A percentile compares a stretch with the other conserved stretches of the same genome.
Conservation (phyloP, 345 rosid species). For the Sapria himalayana region DNA sequence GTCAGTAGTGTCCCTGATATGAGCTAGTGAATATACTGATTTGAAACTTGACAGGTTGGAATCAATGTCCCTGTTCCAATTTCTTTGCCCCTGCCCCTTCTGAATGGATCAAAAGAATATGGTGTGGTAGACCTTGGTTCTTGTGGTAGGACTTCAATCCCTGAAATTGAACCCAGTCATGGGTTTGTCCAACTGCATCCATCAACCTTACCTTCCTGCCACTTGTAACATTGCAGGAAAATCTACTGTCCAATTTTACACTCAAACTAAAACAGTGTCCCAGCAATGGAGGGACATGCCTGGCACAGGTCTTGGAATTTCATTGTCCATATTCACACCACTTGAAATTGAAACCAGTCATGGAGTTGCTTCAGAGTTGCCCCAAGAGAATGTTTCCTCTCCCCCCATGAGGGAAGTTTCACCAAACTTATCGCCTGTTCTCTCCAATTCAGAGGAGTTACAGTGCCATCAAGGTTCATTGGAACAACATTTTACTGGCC, state of each 20-base stretch:
- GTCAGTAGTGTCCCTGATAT: constrained; percentile 2
- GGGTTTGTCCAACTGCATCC: constrained; percentile 2
- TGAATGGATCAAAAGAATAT: constrained; percentile 12
- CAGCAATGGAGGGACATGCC: constrained; percentile 23
- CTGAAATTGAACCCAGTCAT: neutral
- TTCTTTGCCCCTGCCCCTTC: constrained; percentile 11
- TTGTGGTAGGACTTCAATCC: constrained; percentile 13
- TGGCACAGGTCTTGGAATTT: constrained; percentile 6
- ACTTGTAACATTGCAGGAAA: constrained; percentile 14
- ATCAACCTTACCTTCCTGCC: neutral
- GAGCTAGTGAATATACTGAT: neutral
- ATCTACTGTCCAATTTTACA: constrained; percentile 18
- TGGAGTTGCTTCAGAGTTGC: constrained; percentile 15
- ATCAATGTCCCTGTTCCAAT: constrained; percentile 24
- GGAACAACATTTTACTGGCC: too few relatives aligned
- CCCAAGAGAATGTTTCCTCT: constrained; percentile 11
- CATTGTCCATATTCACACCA: constrained; percentile 9
- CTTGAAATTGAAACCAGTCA: constrained; percentile 12
- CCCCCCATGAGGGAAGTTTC: constrained; percentile 7
- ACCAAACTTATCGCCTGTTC: constrained; percentile 8
- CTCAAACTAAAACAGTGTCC: constrained; percentile 20
- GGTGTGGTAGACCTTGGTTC: constrained; percentile 17
- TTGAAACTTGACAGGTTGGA: constrained; percentile 15
- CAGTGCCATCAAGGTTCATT: too few relatives aligned
- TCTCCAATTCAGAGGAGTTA: too few relatives aligned